These are phyloP conservation scores for Fonsecaea nubica DNA, from an alignment of 2,329 filamentous ascomycete genomes.

Conservation along the genomic window DNA sequence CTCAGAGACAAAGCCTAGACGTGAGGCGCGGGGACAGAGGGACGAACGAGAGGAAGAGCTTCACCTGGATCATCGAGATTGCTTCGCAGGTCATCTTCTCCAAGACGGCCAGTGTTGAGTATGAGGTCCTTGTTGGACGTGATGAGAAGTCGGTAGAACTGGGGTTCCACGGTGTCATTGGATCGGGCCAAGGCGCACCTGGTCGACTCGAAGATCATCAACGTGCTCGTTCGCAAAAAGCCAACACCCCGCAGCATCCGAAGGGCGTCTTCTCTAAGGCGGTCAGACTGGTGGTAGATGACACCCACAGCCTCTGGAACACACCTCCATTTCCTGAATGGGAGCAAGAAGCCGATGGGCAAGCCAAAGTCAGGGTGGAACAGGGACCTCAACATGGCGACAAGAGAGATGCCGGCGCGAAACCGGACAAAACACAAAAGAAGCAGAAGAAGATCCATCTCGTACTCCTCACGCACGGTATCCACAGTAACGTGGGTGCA, in stretches of 20 bases:
- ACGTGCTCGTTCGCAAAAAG: slow-evolving; percentile 60
- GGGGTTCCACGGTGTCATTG: slow-evolving; percentile 64
- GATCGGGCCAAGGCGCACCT: slow-evolving; percentile 60
- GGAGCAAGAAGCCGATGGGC: slow-evolving; percentile 46
- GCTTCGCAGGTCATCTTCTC: slow-evolving; percentile 95
- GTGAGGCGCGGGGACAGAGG: slow-evolving; percentile 39
- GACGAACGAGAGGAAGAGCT: slow-evolving; percentile 61
- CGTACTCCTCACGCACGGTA: slow-evolving; percentile 88
- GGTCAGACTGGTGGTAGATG: slow-evolving; percentile 78
- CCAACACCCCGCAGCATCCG: slow-evolving; percentile 56
- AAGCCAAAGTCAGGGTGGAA: slow-evolving; percentile 40
- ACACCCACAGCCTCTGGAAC: slow-evolving; percentile 90
- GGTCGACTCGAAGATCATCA: slow-evolving; percentile 80
- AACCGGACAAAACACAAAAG: slow-evolving; percentile 45
- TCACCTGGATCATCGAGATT: slow-evolving; percentile 90
- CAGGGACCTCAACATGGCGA: slow-evolving; percentile 39
- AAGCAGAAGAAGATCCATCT: slow-evolving; percentile 84
- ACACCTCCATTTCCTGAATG: slow-evolving; percentile 79
- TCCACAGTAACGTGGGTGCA: slow-evolving; percentile 93
- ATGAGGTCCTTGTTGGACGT: slow-evolving; percentile 82
- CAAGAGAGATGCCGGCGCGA: slow-evolving; percentile 28
- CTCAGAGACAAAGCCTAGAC: slow-evolving; percentile 21
- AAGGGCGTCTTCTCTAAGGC: slow-evolving; percentile 86
- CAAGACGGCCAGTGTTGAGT: slow-evolving; percentile 81
- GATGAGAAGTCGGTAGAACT: slow-evolving; percentile 82